Evolutionary conservation across 805 yeast genomes (phyloP), one percentile per base, ranked within the genome.

Genomic region (Yarrowia sp.): DNA sequence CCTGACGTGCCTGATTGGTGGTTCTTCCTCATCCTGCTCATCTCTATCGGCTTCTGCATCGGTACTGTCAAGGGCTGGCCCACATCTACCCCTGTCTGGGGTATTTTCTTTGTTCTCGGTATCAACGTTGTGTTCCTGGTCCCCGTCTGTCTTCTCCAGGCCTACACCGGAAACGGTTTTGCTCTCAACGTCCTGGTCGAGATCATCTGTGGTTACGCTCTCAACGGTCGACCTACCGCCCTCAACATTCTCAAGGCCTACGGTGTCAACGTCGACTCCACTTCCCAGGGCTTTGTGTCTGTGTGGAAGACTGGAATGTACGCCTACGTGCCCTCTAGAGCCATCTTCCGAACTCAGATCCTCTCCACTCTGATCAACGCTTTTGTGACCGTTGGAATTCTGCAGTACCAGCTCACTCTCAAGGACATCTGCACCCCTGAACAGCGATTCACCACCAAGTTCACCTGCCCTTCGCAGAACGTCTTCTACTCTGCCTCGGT

Each of bases 171-270:
- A 55, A 82, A 78, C 61, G 72, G 82, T 1, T 81, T 87, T 70
- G 87, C 87, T 16, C 78, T 88, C 71, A 86, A 86, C 73, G 90
- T 87, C 0, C 77, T 89, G 64, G 84, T 86, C 5, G 91, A 88
- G 73, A 78, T 89, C 68, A 82, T 89, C 68, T 84, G 86, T 55
- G 92, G 92, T 2, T 87, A 86, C 73, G 84, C 88, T 59, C 79
- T 87, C 16, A 91, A 91, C 7, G 90, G 88, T 2, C 80, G 81
- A 79, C 87, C 86, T 26, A 74, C 79, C 49, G 88, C 88, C 2
- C 76, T 85, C 61, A 84, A 83, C 81, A 78, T 83, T 15, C 74
- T 85, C 69, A 83, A 74, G 86, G 88, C 70, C 79, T 76, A 81
- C 63, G 74, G 73, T 35, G 68, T 64, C 48, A 71, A 70, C 81